Evolutionary conservation across 2,329 filamentous ascomycete species (phyloP).

Genomic region (Beauveria bassiana): DNA sequence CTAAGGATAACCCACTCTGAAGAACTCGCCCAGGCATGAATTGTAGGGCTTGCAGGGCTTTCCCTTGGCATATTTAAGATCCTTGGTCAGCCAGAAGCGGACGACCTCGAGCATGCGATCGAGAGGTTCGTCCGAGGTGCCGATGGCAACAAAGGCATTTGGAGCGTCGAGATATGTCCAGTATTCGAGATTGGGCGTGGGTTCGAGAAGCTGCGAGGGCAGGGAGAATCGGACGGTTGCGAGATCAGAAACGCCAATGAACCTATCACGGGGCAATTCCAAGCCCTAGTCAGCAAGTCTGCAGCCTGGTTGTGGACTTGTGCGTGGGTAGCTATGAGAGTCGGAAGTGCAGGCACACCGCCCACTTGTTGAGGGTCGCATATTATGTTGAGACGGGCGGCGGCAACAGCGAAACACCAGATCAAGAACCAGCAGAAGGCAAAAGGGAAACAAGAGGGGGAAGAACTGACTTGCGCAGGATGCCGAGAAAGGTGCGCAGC

Average conservation of each 20-base stretch:
- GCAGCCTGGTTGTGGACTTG: neutral
- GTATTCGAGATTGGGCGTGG: constrained; percentile 95
- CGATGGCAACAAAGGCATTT: constrained; percentile 75
- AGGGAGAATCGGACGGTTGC: constrained; percentile 93
- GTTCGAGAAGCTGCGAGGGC: constrained; percentile 89
- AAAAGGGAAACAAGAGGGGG: neutral
- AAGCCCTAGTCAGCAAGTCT: constrained; percentile 19
- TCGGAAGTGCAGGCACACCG: constrained; percentile 12
- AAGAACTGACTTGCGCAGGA: constrained; percentile 70
- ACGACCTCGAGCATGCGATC: constrained; percentile 93
- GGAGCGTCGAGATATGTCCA: constrained; percentile 97
- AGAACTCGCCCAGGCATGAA: constrained; percentile 93
- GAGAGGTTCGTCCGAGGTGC: constrained; percentile 82
- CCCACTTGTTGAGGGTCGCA: constrained; percentile 13
- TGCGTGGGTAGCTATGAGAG: neutral
- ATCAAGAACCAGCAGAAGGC: neutral
- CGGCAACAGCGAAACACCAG: neutral
- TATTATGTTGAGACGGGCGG: constrained; percentile 7
- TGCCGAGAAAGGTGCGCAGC: constrained; percentile 79
- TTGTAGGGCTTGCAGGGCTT: constrained; percentile 99
- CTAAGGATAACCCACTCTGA: constrained; percentile 55
- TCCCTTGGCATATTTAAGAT: constrained; percentile 97
- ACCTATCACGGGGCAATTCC: constrained; percentile 46
- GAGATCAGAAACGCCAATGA: constrained; percentile 93
- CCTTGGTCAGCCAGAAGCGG: constrained; percentile 98